phyloP scores from a whole-genome alignment of 768 basidiomycete genomes.

The Mycena belliarum region DNA sequence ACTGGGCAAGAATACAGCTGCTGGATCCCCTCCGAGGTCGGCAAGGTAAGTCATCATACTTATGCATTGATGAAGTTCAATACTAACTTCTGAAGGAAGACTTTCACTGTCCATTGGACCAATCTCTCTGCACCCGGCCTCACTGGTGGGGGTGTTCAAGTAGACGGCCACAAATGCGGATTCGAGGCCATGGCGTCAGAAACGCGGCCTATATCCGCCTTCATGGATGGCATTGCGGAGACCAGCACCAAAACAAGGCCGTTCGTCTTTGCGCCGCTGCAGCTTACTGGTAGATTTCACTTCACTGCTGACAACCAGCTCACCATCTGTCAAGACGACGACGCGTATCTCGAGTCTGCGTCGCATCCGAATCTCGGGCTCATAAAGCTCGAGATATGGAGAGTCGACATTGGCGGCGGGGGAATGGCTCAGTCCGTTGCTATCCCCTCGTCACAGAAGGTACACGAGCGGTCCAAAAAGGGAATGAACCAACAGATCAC shows the following conservation, averaged over 20 bases:
- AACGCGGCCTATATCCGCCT: not conserved
- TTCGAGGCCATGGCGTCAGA: conserved; percentile 12
- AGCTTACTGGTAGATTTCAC: conserved; percentile 4
- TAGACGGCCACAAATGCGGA: conserved; percentile 15
- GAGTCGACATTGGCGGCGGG: conserved; percentile 5
- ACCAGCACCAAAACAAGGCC: conserved; percentile 5
- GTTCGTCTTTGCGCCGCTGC: conserved; percentile 14
- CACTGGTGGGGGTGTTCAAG: conserved; percentile 9
- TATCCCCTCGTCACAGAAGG: conserved; percentile 1
- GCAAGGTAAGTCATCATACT: conserved; percentile 20
- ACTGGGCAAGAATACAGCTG: conserved; percentile 18
- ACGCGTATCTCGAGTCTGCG: conserved; percentile 11
- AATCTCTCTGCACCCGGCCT: conserved; percentile 6
- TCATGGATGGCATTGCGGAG: conserved; percentile 18
- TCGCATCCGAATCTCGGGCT: conserved; percentile 13
- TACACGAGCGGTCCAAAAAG: conserved; percentile 18
- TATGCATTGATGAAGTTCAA: not conserved
- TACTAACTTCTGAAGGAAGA: not conserved
- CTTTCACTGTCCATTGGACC: conserved; percentile 14
- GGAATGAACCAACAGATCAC: conserved; percentile 18
- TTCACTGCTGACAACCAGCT: not conserved
- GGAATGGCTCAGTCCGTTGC: conserved; percentile 3
- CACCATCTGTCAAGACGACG: conserved; percentile 8
- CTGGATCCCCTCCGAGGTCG: conserved; percentile 27
- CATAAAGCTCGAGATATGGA: conserved; percentile 13